Percentiles rank a stretch among this genome's conserved stretches.
Conservation (phyloP, 495 filamentous ascomycete species). For the Penicillium maclennaniae region DNA sequence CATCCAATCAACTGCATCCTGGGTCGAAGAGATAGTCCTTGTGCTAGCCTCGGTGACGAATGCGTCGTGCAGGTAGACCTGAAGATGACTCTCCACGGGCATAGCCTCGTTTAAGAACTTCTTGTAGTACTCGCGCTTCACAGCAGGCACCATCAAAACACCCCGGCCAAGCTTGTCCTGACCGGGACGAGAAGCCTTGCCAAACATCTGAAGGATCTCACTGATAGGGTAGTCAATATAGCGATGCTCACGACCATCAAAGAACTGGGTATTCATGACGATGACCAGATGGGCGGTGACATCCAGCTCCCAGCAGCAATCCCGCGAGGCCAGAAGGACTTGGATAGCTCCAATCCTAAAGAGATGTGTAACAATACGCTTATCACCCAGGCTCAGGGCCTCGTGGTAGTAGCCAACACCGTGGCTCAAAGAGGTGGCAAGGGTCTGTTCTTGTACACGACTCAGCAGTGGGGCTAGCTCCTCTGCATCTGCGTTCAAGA, state of each 20-base stretch:
- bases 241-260: constrained; percentile 92
- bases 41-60: constrained; percentile 97
- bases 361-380: constrained; percentile 86
- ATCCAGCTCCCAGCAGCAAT: constrained; percentile 95
- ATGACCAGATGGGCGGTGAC: constrained; percentile 85
- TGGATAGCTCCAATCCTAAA: constrained; percentile 91
- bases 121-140: constrained; percentile 96
- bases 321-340: constrained; percentile 85
- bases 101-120: constrained; percentile 97
- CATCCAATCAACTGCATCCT: constrained; percentile 97
- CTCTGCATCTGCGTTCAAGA: constrained; percentile 74
- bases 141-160: constrained; percentile 89
- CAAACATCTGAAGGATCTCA: constrained; percentile 99
- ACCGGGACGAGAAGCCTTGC: constrained; percentile 76
- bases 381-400: constrained; percentile 81
- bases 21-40: constrained; percentile 85
- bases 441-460: constrained; percentile 75
- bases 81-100: constrained; percentile 91
- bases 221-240: constrained; percentile 96
- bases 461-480: constrained; percentile 79
- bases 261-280: constrained; percentile 99
- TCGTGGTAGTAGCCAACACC: constrained; percentile 98
- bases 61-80: constrained; percentile 86
- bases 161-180: constrained; percentile 80
- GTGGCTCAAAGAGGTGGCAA: constrained; percentile 89